Evolutionary conservation across 2,329 filamentous ascomycete species (phyloP), one percentile per base, ranked within the genome.

Genomic region (Paraphoma chrysanthemicola): DNA sequence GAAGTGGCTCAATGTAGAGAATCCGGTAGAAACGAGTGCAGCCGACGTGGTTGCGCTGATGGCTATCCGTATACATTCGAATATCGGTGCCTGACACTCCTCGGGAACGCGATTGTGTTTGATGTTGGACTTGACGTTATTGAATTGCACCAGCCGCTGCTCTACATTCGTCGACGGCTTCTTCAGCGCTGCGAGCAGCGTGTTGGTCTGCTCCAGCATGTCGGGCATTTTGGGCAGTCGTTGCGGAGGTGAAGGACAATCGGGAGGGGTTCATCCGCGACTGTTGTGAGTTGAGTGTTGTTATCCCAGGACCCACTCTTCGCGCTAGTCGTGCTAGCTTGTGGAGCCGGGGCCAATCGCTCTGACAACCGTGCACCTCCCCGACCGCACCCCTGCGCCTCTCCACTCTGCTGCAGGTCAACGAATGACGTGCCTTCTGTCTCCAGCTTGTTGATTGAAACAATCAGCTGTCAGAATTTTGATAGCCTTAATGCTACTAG

Each of bases 81-180:
- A 96, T 62, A 97, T 86, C 55, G 86, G 82, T 28, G 86, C 79
- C 67, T 96, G 85, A 68, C 85, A 85, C 52, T 79, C 78, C 64
- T 96, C 92, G 58, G 92, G 92, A 44, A 97, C 91, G 80, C 93
- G 93, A 74, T 91, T 90, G 77, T 96, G 93, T 78, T 97, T 97
- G 82, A 97, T 97, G 75, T 88, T 86, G 43, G 91, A 93, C 79
- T 97, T 96, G 78, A 93, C 82, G 69, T 82, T 83, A 57, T 88
- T 91, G 67, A 97, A 86, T 51, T 86, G 85, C 62, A 86, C 82
- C 62, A 92, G 84, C 74, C 93, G 93, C 49, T 83, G 79, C 69
- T 93, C 90, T 67, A 91, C 81, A 47, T 87, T 83, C 38, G 85
- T 83, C 67, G 91, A 90, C 66, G 86, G 85, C 75, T 84, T 83